These are phyloP conservation scores for Sarcodon sp. DNA, from an alignment of 768 basidiomycete species.

Conservation along the genomic window DNA sequence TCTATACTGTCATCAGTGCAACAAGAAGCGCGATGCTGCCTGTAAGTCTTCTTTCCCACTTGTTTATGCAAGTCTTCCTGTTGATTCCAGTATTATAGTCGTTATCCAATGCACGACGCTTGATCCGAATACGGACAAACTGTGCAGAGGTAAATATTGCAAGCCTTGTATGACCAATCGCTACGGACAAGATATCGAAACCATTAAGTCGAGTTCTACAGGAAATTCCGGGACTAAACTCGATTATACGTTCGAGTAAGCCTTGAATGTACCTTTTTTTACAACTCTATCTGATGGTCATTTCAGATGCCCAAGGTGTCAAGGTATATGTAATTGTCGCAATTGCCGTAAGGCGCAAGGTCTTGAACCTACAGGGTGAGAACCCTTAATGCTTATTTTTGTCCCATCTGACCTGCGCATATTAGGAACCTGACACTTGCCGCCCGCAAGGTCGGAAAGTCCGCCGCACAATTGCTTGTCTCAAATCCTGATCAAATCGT, in stretches of 20 bases:
- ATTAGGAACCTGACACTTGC: conserved; percentile 23
- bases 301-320: conserved; percentile 56
- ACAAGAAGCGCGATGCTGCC: conserved; percentile 39
- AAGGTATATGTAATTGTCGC: conserved; percentile 54
- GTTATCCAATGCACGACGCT: conserved; percentile 23
- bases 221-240: background rate
- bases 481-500: conserved; percentile 20
- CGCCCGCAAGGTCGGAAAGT: conserved; percentile 25
- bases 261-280: conserved; percentile 1
- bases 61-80: background rate
- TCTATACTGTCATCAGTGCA: conserved; percentile 64
- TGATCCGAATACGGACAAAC: conserved; percentile 17
- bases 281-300: conserved; percentile 2
- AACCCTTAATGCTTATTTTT: background rate
- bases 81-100: conserved; percentile 11
- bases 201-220: conserved; percentile 17
- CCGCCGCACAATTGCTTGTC: conserved; percentile 24
- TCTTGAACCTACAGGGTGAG: conserved; percentile 46
- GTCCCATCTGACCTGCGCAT: background rate
- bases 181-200: conserved; percentile 40
- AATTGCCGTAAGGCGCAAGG: conserved; percentile 54
- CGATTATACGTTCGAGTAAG: conserved; percentile 40
- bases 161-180: conserved; percentile 52
- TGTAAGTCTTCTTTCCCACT: conserved; percentile 20
- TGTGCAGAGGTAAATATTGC: conserved; percentile 52